Percentiles rank a stretch among this genome's conserved stretches.
phyloP scores from a whole-genome alignment of 257 asterid species.

The Echium plantagineum region DNA sequence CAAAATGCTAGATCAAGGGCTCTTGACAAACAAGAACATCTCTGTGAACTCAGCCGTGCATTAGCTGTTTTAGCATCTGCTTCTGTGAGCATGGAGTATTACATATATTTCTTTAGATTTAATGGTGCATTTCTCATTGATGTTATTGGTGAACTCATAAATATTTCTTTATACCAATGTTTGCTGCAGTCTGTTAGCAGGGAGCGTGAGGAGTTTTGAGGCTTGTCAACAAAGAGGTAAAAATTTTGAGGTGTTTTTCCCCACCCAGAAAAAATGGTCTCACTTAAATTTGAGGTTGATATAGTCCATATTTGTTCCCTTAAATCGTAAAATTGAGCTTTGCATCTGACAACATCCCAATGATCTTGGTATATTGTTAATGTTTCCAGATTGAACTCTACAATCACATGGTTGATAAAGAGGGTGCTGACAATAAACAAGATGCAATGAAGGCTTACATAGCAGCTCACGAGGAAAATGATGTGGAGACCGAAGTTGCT shows the following conservation, averaged over 20 bases:
- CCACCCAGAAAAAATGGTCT: no score
- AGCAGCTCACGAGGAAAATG: conserved; percentile 82
- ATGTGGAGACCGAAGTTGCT: conserved; percentile 41
- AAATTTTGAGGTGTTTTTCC: background rate
- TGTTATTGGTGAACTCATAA: conserved; percentile 5
- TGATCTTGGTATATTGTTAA: background rate
- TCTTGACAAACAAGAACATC: conserved; percentile 64
- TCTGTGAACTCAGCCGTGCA: conserved; percentile 81
- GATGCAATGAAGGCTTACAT: conserved; percentile 74
- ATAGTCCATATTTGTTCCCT: background rate
- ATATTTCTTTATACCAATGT: conserved; percentile 9
- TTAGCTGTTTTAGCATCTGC: conserved; percentile 89
- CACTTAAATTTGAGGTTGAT: no score
- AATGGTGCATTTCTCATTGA: background rate
- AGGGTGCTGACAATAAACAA: conserved; percentile 59
- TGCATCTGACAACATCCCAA: background rate
- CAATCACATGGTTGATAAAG: conserved; percentile 80
- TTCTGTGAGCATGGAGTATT: conserved; percentile 37
- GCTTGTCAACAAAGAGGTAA: conserved; percentile 87
- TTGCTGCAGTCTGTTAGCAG: conserved; percentile 71
- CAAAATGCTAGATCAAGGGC: conserved; percentile 70
- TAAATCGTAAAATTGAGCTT: background rate
- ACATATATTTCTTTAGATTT: conserved; percentile 7
- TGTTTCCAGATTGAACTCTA: conserved; percentile 66
- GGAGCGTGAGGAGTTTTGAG: conserved; percentile 81